Evolutionary conservation across 2,329 filamentous ascomycete species (phyloP).

Genomic region (Colletotrichum eleusines): DNA sequence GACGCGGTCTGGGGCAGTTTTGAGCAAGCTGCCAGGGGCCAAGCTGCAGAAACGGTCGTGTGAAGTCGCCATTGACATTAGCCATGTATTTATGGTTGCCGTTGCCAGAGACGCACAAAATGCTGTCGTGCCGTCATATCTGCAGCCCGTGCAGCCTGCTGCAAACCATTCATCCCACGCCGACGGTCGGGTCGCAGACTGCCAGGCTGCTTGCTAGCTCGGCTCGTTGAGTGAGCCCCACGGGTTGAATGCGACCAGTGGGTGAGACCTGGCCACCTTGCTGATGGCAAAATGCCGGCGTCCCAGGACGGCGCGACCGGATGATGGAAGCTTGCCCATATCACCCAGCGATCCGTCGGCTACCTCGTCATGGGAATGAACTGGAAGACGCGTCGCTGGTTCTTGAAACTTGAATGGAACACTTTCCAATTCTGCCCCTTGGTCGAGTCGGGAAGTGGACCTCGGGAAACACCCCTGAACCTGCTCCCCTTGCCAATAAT

Average conservation of each 20-base stretch:
- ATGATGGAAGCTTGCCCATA: slow-evolving; percentile 36
- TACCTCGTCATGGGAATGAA: slow-evolving; percentile 8
- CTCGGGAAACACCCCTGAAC: slow-evolving; percentile 34
- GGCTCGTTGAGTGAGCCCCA: slow-evolving; percentile 2
- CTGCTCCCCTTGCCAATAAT: slow-evolving; percentile 16
- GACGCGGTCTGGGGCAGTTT: slow-evolving; percentile 1
- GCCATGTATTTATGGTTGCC: neutral
- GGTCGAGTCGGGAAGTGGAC: slow-evolving; percentile 34
- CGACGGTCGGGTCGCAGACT: slow-evolving; percentile 15
- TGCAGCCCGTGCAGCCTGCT: slow-evolving; percentile 33
- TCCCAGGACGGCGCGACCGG: slow-evolving; percentile 1
- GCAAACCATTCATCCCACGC: slow-evolving; percentile 29
- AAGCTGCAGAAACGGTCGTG: slow-evolving; percentile 8
- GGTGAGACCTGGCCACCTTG: neutral
- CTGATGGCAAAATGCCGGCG: slow-evolving; percentile 25
- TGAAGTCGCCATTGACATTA: neutral
- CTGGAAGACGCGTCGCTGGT: slow-evolving; percentile 22
- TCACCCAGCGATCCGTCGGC: slow-evolving; percentile 16
- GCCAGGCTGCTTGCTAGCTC: slow-evolving; percentile 21
- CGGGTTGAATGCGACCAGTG: neutral
- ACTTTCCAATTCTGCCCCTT: slow-evolving; percentile 35
- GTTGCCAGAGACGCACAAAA: slow-evolving; percentile 3
- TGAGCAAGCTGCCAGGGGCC: neutral
- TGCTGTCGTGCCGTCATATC: slow-evolving; percentile 27
- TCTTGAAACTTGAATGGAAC: slow-evolving; percentile 42